A percentile compares a stretch with the other conserved stretches of the same genome.
Evolutionary conservation across 331 rosid genomes (phyloP).

Genomic region (Phaseolus coccineus): DNA sequence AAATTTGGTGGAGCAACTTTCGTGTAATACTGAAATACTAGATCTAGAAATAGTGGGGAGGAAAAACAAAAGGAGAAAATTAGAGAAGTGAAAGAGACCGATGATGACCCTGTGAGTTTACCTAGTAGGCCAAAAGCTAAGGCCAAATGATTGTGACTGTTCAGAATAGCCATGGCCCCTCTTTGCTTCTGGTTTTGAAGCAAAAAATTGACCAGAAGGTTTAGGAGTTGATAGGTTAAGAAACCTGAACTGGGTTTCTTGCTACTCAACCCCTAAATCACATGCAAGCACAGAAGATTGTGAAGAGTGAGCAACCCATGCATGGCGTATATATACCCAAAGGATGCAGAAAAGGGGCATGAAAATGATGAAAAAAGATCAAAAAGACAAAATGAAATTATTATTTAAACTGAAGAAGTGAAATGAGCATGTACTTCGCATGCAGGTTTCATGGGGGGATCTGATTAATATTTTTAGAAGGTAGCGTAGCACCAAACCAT

Average conservation of each 20-base stretch:
- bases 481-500: constrained; percentile 22
- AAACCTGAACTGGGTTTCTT: constrained; percentile 31
- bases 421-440: background rate
- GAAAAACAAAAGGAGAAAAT: background rate
- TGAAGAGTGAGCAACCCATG: constrained; percentile 31
- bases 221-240: constrained; percentile 36
- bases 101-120: constrained; percentile 38
- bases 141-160: constrained; percentile 46
- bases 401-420: background rate
- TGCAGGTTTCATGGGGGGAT: background rate
- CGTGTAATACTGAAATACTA: background rate
- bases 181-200: background rate
- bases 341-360: background rate
- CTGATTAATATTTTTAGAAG: constrained; percentile 18
- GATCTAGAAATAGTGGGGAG: background rate
- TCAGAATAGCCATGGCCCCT: constrained; percentile 50
- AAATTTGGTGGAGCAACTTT: background rate
- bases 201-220: background rate
- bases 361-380: background rate
- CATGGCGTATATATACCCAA: constrained; percentile 38
- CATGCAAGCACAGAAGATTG: constrained; percentile 40
- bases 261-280: constrained; percentile 42
- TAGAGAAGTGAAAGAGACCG: background rate
- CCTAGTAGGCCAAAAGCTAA: constrained; percentile 79
- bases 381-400: background rate